Evolutionary conservation across 2,329 filamentous ascomycete genomes (phyloP).

Genomic region (Fusarium chuoi): DNA sequence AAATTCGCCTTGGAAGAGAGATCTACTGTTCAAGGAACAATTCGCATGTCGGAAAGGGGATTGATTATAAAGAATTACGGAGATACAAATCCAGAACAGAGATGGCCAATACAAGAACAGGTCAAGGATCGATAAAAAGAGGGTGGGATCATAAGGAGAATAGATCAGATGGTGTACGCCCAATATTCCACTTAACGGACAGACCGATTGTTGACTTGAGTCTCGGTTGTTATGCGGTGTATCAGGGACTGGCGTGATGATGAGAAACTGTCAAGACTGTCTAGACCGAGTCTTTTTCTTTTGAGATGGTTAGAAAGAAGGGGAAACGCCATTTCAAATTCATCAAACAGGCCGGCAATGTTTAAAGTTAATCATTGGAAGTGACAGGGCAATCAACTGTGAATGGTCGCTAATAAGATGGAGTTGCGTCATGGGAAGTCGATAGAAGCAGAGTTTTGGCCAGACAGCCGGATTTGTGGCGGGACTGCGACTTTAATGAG

Average conservation of each 20-base stretch:
- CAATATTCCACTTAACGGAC: conserved; percentile 21
- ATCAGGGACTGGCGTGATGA: conserved; percentile 26
- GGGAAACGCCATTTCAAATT: conserved; percentile 1
- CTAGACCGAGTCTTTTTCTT: conserved; percentile 17
- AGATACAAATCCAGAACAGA: conserved; percentile 1
- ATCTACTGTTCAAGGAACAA: conserved; percentile 12
- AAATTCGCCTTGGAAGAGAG: neutral
- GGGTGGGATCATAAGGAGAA: conserved; percentile 22
- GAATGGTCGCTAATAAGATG: conserved; percentile 17
- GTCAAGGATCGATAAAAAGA: conserved; percentile 6
- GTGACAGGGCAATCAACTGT: conserved; percentile 25
- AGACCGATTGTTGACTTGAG: conserved; percentile 21
- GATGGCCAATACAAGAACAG: conserved; percentile 3
- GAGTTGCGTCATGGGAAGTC: conserved; percentile 41
- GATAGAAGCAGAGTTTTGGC: conserved; percentile 10
- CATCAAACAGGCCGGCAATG: conserved; percentile 5
- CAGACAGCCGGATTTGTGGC: conserved; percentile 38
- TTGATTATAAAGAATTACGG: neutral
- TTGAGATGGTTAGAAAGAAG: conserved; percentile 13
- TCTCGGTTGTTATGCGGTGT: conserved; percentile 29
- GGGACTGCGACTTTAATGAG: conserved; percentile 21
- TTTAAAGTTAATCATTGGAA: neutral
- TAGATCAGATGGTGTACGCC: conserved; percentile 17
- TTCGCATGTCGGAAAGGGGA: conserved; percentile 19
- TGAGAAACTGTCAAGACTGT: neutral